Evolutionary conservation across 345 rosid genomes (phyloP).

Genomic region (Populus euphratica): DNA sequence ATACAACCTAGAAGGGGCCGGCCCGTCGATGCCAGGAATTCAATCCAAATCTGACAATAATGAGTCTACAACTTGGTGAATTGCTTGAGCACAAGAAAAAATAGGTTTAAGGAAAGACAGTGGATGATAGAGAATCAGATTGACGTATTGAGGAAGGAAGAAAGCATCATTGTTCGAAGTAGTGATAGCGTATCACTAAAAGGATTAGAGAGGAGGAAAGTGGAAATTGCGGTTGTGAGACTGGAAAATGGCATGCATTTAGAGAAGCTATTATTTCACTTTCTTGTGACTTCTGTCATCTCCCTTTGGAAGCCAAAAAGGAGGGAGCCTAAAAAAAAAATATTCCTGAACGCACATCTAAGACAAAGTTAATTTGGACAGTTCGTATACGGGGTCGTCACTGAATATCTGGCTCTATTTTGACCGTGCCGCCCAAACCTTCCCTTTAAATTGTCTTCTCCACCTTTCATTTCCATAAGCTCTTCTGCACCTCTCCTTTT

Average conservation of each 20-base stretch:
- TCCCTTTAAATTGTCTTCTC: slow-evolving; percentile 66
- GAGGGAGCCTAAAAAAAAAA: slow-evolving; percentile 24
- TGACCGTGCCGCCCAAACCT: slow-evolving; percentile 50
- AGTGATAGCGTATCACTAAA: slow-evolving; percentile 17
- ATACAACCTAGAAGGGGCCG: slow-evolving; percentile 56
- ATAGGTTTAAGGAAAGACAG: background rate
- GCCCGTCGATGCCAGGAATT: slow-evolving; percentile 26
- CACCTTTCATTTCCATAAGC: slow-evolving; percentile 37
- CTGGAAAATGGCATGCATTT: slow-evolving; percentile 10
- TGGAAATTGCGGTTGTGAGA: slow-evolving; percentile 10
- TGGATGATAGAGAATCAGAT: background rate
- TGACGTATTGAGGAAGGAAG: background rate
- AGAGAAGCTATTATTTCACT: slow-evolving; percentile 7
- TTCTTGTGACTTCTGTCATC: slow-evolving; percentile 34
- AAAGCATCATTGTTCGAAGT: slow-evolving; percentile 7
- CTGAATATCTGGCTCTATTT: slow-evolving; percentile 19
- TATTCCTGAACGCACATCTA: background rate
- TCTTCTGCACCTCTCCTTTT: slow-evolving; percentile 37
- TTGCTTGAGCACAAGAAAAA: slow-evolving; percentile 4
- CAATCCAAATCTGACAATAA: slow-evolving; percentile 25
- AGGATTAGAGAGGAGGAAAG: background rate
- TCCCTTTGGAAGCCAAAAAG: slow-evolving; percentile 13
- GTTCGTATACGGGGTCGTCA: slow-evolving; percentile 23
- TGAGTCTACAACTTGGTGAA: background rate
- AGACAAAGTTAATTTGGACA: background rate